Evolutionary conservation across 345 rosid genomes (phyloP).

Genomic region (Combretum micranthum): DNA sequence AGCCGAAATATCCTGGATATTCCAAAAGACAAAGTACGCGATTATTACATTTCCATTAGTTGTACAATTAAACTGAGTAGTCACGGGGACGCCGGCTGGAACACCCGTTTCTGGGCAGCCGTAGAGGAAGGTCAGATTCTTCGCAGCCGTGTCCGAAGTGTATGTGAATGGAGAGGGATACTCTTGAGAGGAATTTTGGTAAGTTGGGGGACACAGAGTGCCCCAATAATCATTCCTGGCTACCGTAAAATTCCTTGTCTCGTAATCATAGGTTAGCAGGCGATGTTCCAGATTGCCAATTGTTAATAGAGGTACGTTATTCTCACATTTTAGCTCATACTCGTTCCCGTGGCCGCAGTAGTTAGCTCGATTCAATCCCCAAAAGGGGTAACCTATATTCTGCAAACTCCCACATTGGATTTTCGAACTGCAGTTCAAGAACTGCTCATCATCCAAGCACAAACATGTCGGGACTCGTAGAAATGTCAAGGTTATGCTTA

Average conservation of each 20-base stretch:
- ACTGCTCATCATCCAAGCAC: conserved; percentile 3
- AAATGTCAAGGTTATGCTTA: background rate
- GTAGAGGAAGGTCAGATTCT: conserved; percentile 1
- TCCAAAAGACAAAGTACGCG: too few species aligned
- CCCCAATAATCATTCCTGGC: too few species aligned
- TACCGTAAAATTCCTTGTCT: too few species aligned
- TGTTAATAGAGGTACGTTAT: conserved; percentile 2
- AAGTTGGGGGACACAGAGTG: too few species aligned
- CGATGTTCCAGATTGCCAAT: too few species aligned
- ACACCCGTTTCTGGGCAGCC: background rate
- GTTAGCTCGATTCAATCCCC: conserved; percentile 12
- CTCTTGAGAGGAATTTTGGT: too few species aligned
- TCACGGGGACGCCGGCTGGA: too few species aligned
- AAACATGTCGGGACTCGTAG: background rate
- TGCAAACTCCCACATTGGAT: conserved; percentile 19
- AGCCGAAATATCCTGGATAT: too few species aligned
- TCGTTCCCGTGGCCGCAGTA: conserved; percentile 16
- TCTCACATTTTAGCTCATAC: conserved; percentile 15
- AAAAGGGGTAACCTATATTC: conserved; percentile 26
- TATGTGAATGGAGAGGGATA: conserved; percentile 3
- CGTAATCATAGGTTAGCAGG: too few species aligned
- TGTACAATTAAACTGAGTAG: too few species aligned
- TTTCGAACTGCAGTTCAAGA: conserved; percentile 10
- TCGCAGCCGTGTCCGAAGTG: background rate
- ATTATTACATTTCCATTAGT: too few species aligned